Percentiles rank a stretch among this genome's conserved stretches.
phyloP scores from a whole-genome alignment of 805 yeast genomes.

The Yamadazyma endophytica region DNA sequence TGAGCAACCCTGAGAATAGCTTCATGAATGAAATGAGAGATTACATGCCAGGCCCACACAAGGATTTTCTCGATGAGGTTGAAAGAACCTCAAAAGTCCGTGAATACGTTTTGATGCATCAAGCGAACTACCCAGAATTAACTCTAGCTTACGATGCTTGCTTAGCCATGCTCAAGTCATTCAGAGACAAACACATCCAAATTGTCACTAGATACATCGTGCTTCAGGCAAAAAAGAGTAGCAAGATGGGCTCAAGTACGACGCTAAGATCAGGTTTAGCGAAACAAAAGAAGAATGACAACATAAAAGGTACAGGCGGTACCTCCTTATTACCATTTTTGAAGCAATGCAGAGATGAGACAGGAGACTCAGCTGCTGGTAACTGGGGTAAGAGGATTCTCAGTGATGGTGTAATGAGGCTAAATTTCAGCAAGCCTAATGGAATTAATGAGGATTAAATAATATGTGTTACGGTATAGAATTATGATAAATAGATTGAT shows the following conservation, averaged over 20 bases:
- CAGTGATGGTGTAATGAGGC: conserved; percentile 49
- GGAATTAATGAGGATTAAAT: conserved; percentile 36
- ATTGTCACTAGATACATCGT: conserved; percentile 85
- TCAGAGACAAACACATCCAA: conserved; percentile 91
- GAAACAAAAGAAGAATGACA: conserved; percentile 46
- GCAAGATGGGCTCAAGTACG: conserved; percentile 49
- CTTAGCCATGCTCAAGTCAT: conserved; percentile 79
- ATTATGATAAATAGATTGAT: too few species aligned
- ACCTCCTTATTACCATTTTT: conserved; percentile 86
- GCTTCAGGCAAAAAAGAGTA: conserved; percentile 63
- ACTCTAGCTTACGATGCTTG: conserved; percentile 81
- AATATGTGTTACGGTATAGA: too few species aligned
- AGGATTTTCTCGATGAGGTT: conserved; percentile 64
- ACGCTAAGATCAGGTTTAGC: conserved; percentile 68
- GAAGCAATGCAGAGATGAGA: conserved; percentile 94
- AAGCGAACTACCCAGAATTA: conserved; percentile 46
- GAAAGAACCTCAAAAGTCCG: conserved; percentile 56
- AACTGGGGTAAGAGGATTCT: conserved; percentile 80
- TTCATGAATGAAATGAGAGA: conserved; percentile 80
- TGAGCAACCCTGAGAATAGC: conserved; percentile 19
- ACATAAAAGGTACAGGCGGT: conserved; percentile 88
- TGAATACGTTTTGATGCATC: conserved; percentile 52
- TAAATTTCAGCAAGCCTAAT: conserved; percentile 35
- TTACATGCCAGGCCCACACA: conserved; percentile 88
- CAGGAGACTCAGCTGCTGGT: conserved; percentile 92